Evolutionary conservation across 768 basidiomycete genomes (phyloP), one percentile per base, ranked within the genome.

Genomic region (Daedaleopsis sinensis): DNA sequence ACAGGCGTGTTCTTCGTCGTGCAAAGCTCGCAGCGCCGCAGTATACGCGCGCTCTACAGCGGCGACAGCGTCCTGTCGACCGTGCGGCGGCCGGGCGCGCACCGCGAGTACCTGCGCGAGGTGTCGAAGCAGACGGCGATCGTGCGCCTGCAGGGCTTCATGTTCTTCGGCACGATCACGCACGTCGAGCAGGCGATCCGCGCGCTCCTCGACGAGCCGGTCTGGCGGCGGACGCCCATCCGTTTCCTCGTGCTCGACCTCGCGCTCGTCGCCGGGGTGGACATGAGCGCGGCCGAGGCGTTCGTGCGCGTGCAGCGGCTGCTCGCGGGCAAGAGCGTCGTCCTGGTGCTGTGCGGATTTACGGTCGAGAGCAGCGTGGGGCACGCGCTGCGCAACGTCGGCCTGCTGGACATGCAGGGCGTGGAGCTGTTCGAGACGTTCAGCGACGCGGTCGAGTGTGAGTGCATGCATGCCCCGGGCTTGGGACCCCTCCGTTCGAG

Each of bases 1-100:
- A 5, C 58, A 93, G 92, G 90, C 68, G 81, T 98, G 74, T 97
- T 96, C 78, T 99, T 99, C 70, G 96, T 99, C n/a, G 82, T 98
- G 2, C 93, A 96, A 69, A 96, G 92, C 61, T 97, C 95, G 0
- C 90, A 89, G 67, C 75, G 93, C 16, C 77, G 84, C 48, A 93
- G 94, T 64, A 94, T 99, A 62, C 86, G 96, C 10, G 84, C 88
- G 0, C 81, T 94, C 39, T 88, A 92, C 71, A 89, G 88, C 2
- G 96, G 96, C 0, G 87, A 92, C 53, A 84, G 88, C 0, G 89
- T 90, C 0, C 86, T 94, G 72, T 97, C 95, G 2, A 93, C 95
- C 1, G 96, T 98, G 4, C 87, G 96, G 11, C 80, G 96, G 21
- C 96, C 96, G 0, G 88, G 87, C 58, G 81, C 88, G 5, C 96